Conservation (phyloP, 1,284 basidiomycete species). For the Porogramme epimiltina region DNA sequence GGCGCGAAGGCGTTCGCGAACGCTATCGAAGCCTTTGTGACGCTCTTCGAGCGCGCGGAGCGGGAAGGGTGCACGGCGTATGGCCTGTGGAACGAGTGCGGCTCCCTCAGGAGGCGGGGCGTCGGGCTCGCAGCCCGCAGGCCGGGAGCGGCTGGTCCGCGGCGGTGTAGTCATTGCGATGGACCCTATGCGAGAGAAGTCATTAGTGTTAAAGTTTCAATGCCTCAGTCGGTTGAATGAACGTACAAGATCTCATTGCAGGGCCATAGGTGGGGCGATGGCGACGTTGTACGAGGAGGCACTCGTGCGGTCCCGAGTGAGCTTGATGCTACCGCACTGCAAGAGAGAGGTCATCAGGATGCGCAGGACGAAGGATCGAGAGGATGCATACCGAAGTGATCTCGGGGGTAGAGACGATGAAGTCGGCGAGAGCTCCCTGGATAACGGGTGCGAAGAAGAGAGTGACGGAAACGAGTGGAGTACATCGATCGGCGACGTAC, state of each 20-base stretch:
- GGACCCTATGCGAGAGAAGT: constrained; percentile 39
- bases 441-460: constrained; percentile 62
- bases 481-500: constrained; percentile 52
- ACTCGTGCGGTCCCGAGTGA: constrained; percentile 54
- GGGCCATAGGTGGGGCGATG: constrained; percentile 48
- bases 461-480: constrained; percentile 72
- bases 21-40: constrained; percentile 55
- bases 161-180: constrained; percentile 57
- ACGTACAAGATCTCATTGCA: constrained; percentile 65
- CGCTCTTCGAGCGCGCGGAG: constrained; percentile 61
- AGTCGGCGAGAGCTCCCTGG: constrained; percentile 52
- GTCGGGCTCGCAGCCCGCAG: too few relatives aligned
- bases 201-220: background rate
- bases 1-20: constrained; percentile 58
- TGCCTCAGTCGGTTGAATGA: too few relatives aligned
- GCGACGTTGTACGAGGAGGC: constrained; percentile 59
- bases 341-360: too few relatives aligned
- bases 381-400: constrained; percentile 51
- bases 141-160: too few relatives aligned
- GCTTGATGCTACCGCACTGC: constrained; percentile 54
- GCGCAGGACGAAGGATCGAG: too few relatives aligned
- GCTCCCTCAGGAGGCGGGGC: too few relatives aligned
- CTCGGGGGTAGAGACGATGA: constrained; percentile 49
- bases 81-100: constrained; percentile 60
- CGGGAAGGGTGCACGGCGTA: constrained; percentile 43